Evolutionary conservation across 495 filamentous ascomycete genomes (phyloP).

Genomic region (Bathelium albidoporum): DNA sequence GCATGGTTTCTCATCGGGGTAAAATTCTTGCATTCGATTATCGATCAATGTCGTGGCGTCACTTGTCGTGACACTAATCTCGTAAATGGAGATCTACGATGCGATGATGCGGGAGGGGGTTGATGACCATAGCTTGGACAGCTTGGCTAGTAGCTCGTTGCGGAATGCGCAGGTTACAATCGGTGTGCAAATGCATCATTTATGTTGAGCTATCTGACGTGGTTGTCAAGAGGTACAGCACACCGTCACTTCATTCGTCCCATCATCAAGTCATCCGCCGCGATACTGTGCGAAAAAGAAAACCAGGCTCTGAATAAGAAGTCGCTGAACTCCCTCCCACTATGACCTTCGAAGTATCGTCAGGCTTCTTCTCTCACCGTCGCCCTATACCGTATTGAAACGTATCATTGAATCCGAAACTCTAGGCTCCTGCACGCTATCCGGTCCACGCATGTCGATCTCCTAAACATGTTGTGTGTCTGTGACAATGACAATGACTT

Average conservation of each 20-base stretch:
- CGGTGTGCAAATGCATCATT: neutral
- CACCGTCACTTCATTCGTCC: slow-evolving; percentile 3
- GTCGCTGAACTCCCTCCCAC: neutral
- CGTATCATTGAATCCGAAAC: neutral
- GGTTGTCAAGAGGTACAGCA: neutral
- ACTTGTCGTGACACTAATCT: neutral
- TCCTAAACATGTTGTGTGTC: neutral
- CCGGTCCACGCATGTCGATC: neutral
- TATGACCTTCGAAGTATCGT: neutral
- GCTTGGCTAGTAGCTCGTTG: too few species aligned
- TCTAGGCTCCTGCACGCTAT: neutral
- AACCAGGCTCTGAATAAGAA: neutral
- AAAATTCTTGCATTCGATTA: too few species aligned
- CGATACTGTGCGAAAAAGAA: neutral
- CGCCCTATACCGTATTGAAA: neutral
- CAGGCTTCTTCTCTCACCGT: neutral
- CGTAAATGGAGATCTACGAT: neutral
- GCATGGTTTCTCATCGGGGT: too few species aligned
- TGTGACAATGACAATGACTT: neutral
- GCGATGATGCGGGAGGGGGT: neutral
- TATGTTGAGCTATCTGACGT: neutral
- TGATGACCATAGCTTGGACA: neutral
- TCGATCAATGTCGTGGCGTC: neutral
- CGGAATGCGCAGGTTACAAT: neutral
- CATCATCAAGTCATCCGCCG: slow-evolving; percentile 4